Evolutionary conservation across 306 rosid genomes (phyloP), one percentile per base, ranked within the genome.

Genomic region (Fragaria nilgerrensis): DNA sequence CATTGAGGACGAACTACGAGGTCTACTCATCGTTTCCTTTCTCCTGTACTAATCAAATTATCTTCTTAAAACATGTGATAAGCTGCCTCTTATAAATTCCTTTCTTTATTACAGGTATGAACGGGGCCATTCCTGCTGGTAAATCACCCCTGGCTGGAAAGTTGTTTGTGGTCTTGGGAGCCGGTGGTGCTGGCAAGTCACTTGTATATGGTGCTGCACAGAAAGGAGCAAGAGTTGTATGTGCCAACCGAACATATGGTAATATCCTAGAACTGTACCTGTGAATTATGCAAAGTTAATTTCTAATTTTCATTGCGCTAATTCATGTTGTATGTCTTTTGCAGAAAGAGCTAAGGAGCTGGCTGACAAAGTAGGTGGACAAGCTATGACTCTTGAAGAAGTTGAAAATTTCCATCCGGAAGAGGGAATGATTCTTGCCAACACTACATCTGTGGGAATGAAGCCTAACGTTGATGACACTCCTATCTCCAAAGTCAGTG

Each of bases 171-270:
- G 80, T 81, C 19, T 48, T 81, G 76, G 84, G 84, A 70, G 84
- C 84, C 5, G 80, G 84, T 44, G 84, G 84, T 36, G 84, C 80
- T 43, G 84, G 84, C 48, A 81, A 75, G 52, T 75, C 84, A 72
- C 78, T 76, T 64, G 56, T 63, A 36, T 62, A 61, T 53, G 73
- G 78, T 55, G 62, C 68, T 73, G 85, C 87, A 73, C 85, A 76
- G 53, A 86, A 84, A 72, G 85, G 87, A 63, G 89, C 89, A 15
- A 81, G 85, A 84, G 87, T 86, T 64, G 82, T 86, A 32, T 83
- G 82, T 72, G 83, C 84, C 70, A 84, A 79, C 70, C 80, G 84
- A 36, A 76, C 82, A 15, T 71, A 75, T 55, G 85, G 89, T 86
- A 77, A 71, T 29, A 58, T 13, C 43, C n/a, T 17, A 32, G 43